Evolutionary conservation across 352 stramenopile genomes (phyloP), one percentile per base, ranked within the genome.

Genomic region (Phytopythium ostracodes): DNA sequence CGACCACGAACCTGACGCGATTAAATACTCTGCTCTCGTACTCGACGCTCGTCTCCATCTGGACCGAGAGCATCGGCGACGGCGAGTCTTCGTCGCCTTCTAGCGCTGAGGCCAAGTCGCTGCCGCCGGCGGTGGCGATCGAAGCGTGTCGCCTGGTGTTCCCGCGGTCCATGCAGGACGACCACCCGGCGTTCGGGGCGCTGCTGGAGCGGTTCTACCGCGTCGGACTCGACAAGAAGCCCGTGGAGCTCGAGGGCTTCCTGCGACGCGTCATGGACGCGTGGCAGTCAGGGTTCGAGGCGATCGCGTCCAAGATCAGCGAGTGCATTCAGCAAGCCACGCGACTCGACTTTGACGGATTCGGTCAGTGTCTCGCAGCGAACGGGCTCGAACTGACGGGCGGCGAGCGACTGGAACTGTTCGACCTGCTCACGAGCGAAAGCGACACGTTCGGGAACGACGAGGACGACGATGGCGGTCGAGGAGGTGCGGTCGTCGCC

Each of bases 21-120:
- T 7, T 15, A 25, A n/a, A 6, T 31, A 14, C 25, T 24, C 47
- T 65, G 15, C 43, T 87, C 2, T 64, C 77, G 2, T 87, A 82
- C 33, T 72, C 70, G 9, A 52, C 71, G 2, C 67, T 87, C 9
- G 73, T 89, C 25, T 64, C 72, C 0, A 55, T 76, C 52, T 91
- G 79, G 77, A 86, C 68, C 4, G 81, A 89, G 43, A 80, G 65
- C 33, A 87, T 91, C 58, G 79, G 81, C n/a, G 81, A 91, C n/a
- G 79, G 75, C 0, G 79, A 91, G 33, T 60, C 62, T 6, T 24
- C 38, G 29, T 53, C 2, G 58, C 60, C 24, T 22, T 52, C 43
- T 60, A 57, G 43, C 8, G 15, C 57, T 0, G 44, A 67, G 18
- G 46, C 68, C 22, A 64, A 64, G 22, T 55, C 50, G 18, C 61